Conservation (phyloP, 371 early-diverging fungal species). For the Rhizopus delemar region DNA sequence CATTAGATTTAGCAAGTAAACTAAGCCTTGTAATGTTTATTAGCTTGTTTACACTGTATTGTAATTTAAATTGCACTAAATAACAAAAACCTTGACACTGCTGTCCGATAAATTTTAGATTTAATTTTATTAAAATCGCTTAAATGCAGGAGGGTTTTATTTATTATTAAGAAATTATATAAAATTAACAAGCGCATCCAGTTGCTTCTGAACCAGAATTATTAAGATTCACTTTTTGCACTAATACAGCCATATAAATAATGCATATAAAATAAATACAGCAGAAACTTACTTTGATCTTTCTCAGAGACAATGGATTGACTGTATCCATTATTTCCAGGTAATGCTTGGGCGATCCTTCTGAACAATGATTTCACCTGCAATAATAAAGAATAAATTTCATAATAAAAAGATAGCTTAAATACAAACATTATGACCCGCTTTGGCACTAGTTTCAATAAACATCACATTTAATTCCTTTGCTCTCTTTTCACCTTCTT, state of each 20-base stretch:
- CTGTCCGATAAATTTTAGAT: too few species aligned
- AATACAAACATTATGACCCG: slow-evolving; percentile 81
- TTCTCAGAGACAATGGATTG: slow-evolving; percentile 39
- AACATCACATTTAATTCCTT: slow-evolving; percentile 91
- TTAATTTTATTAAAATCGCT: too few species aligned
- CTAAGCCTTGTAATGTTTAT: too few species aligned
- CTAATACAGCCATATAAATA: background rate
- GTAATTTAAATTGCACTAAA: too few species aligned
- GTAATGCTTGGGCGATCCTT: slow-evolving; percentile 91
- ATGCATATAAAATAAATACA: background rate
- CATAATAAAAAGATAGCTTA: background rate
- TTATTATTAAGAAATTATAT: background rate
- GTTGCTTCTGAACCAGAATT: slow-evolving; percentile 27
- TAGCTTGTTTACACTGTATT: too few species aligned
- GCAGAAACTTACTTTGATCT: slow-evolving; percentile 18
- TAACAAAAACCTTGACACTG: too few species aligned
- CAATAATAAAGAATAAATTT: background rate
- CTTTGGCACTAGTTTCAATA: slow-evolving; percentile 95
- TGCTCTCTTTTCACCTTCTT: slow-evolving; percentile 94
- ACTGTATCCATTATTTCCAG: slow-evolving; percentile 71
- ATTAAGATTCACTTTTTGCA: slow-evolving; percentile 40
- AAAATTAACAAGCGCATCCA: slow-evolving; percentile 32
- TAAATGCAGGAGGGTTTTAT: background rate
- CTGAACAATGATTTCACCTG: slow-evolving; percentile 82
- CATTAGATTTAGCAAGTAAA: too few species aligned